Evolutionary conservation across 169 alveolate genomes (phyloP).

Genomic region (Plasmodium cynomolgi): DNA sequence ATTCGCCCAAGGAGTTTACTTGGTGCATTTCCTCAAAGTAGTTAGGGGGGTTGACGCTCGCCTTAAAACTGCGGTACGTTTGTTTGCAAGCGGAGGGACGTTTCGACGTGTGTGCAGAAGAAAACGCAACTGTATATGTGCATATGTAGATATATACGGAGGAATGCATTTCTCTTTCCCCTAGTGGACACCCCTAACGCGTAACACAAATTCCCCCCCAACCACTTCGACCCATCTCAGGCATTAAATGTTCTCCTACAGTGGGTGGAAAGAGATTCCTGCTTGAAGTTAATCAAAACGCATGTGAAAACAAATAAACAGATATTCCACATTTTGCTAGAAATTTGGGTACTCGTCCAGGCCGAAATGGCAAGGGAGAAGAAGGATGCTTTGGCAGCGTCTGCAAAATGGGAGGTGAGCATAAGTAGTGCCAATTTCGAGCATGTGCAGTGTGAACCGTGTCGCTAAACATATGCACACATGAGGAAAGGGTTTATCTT

Average conservation of each 20-base stretch:
- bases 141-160: background rate
- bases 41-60: background rate
- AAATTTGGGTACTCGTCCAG: slow-evolving; percentile 15
- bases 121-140: background rate
- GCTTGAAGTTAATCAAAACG: background rate
- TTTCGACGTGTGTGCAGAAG: background rate
- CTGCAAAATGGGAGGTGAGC: background rate
- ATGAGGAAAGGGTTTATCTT: background rate
- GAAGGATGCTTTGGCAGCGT: background rate
- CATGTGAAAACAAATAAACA: slow-evolving; percentile 22
- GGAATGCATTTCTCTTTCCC: background rate
- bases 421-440: background rate
- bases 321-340: slow-evolving; percentile 16
- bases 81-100: background rate
- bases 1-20: slow-evolving; percentile 6
- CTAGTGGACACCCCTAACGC: background rate
- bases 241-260: slow-evolving; percentile 9
- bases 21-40: slow-evolving; percentile 7
- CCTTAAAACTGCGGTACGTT: slow-evolving; percentile 1
- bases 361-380: background rate
- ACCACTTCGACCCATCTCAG: background rate
- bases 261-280: slow-evolving; percentile 10
- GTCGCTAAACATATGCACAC: background rate
- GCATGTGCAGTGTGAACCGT: background rate
- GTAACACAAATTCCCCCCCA: background rate